Evolutionary conservation across 495 filamentous ascomycete species (phyloP), one percentile per base, ranked within the genome.

Genomic region (Wilcoxina mikolae): DNA sequence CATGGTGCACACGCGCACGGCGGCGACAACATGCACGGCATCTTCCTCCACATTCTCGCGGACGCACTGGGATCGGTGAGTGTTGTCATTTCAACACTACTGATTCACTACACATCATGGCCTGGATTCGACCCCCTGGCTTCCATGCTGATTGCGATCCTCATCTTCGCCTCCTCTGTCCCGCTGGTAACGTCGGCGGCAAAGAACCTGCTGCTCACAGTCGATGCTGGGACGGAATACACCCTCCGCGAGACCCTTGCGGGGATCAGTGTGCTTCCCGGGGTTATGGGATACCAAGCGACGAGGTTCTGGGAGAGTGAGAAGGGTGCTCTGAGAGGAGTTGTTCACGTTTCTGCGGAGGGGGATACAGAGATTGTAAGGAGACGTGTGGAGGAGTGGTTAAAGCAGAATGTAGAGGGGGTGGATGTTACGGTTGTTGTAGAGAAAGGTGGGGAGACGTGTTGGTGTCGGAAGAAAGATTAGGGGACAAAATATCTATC

Each of bases 11-110:
- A 62, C 12, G 53, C 29, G 9, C 49, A 58, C 23, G 43, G 58
- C 1, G 24, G 38, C 39, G 93, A 99, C 61, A 99, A 99, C 62
- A 96, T 98, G 93, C 81, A 89, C 56, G 91, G 91, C n/a, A 96
- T 99, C 56, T 99, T 90, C 71, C 72, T 99, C 7, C 91, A 99
- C 62, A 85, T 99, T 52, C 73, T 96, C 3, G 93, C 90, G 7
- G 91, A 99, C 65, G 94, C 93, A 0, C 78, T 96, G 18, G 91
- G 91, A 11, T 94, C 87, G 31, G 84, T 88, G 15, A 89, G 89
- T 11, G 91, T 99, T 43, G 94, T 99, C 52, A 80, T 90, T 41
- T 94, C 87, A 10, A 96, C 91, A 3, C 70, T 85, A 0, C 74
- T 95, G 2, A 90, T 93, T 3, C 82, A 94, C 63, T 83, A 84